Percentiles rank a stretch among this genome's conserved stretches.
Evolutionary conservation across 2,329 filamentous ascomycete genomes (phyloP).

Genomic region (Microdochium trichocladiopsis): DNA sequence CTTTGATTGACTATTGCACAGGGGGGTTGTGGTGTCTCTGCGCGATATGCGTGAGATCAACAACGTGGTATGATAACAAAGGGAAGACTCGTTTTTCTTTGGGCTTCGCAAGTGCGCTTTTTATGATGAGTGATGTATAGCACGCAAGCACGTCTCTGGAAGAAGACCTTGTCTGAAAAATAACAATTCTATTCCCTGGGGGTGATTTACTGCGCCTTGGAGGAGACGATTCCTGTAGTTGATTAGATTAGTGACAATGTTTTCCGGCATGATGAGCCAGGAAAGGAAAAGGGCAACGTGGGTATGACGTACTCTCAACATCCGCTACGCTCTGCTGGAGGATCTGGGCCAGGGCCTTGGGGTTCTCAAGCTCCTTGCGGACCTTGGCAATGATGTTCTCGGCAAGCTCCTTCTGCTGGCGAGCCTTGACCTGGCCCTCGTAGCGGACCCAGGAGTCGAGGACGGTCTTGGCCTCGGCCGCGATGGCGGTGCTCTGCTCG

Average conservation of each 20-base stretch:
- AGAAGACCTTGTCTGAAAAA: slow-evolving; percentile 15
- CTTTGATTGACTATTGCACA: slow-evolving; percentile 51
- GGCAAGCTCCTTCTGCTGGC: slow-evolving; percentile 94
- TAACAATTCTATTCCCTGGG: slow-evolving; percentile 23
- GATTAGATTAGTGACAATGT: slow-evolving; percentile 22
- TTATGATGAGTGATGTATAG: neutral
- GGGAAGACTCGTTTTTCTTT: slow-evolving; percentile 30
- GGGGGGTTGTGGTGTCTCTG: slow-evolving; percentile 35
- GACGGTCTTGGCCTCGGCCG: slow-evolving; percentile 86
- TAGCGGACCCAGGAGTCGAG: slow-evolving; percentile 99
- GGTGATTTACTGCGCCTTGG: slow-evolving; percentile 59
- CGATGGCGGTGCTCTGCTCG: slow-evolving; percentile 90
- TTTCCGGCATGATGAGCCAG: too few species aligned
- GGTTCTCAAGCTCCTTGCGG: slow-evolving; percentile 97
- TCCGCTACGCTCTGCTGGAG: slow-evolving; percentile 93
- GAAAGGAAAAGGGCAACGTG: too few species aligned
- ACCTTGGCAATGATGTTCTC: slow-evolving; percentile 94
- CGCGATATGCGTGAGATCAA: slow-evolving; percentile 9
- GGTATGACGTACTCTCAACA: slow-evolving; percentile 70
- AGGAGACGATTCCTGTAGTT: slow-evolving; percentile 49
- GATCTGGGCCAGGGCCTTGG: slow-evolving; percentile 95
- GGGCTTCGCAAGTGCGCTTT: slow-evolving; percentile 22
- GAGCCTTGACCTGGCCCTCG: slow-evolving; percentile 96
- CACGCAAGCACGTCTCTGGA: neutral
- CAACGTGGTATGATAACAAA: slow-evolving; percentile 46